Evolutionary conservation across 345 rosid genomes (phyloP).

Genomic region (Eucalyptus camaldulensis): DNA sequence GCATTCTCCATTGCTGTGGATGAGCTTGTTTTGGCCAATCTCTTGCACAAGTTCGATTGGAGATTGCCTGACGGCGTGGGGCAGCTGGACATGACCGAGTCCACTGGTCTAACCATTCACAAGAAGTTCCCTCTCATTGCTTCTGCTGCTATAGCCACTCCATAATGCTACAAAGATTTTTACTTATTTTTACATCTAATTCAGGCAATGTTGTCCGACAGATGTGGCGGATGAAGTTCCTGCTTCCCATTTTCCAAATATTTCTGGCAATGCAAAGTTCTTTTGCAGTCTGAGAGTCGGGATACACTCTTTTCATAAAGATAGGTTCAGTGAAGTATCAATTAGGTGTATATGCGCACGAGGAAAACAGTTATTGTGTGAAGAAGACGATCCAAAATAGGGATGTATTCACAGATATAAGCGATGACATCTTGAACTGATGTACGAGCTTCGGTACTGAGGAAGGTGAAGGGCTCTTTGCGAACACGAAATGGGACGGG

Average conservation of each 20-base stretch:
- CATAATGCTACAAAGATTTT: background rate
- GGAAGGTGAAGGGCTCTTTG: background rate
- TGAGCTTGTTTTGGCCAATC: conserved; percentile 36
- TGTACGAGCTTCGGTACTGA: background rate
- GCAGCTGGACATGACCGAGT: conserved; percentile 24
- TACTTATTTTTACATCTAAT: background rate
- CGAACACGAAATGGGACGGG: background rate
- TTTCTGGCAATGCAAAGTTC: background rate
- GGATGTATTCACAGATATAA: background rate
- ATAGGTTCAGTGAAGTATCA: background rate
- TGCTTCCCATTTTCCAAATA: background rate
- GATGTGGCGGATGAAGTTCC: background rate
- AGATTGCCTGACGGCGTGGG: conserved; percentile 20
- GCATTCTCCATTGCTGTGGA: conserved; percentile 15
- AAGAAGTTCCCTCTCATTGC: conserved; percentile 9
- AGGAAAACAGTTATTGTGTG: background rate
- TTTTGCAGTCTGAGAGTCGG: background rate
- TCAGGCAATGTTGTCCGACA: background rate
- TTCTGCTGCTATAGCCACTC: background rate
- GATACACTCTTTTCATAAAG: background rate
- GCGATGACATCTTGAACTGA: background rate
- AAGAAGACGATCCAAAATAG: background rate
- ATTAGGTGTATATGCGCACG: background rate
- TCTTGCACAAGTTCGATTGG: conserved; percentile 50
- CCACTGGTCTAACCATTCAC: conserved; percentile 15